Evolutionary conservation across 352 stramenopile genomes (phyloP).

Genomic region (Pythium volutum): DNA sequence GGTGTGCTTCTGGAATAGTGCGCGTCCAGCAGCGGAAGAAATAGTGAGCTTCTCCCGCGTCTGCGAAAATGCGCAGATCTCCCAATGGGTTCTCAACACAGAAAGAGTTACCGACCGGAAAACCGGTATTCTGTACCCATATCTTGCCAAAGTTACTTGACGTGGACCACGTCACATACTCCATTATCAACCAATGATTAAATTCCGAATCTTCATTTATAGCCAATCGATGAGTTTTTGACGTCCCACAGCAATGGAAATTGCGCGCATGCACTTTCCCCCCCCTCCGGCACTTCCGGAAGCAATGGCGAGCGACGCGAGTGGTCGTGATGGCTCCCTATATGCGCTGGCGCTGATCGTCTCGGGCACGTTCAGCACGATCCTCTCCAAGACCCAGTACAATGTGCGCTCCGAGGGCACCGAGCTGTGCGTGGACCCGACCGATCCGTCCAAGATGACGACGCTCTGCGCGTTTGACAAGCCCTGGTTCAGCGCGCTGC

Average conservation of each 20-base stretch:
- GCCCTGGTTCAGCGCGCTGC: slow-evolving; percentile 79
- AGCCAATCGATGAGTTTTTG: background rate
- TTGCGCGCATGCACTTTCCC: background rate
- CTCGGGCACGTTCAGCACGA: slow-evolving; percentile 75
- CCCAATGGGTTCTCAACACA: slow-evolving; percentile 8
- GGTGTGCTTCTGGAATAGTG: background rate
- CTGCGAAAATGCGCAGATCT: slow-evolving; percentile 12
- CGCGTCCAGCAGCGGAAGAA: background rate
- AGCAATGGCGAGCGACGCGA: background rate
- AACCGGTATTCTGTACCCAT: slow-evolving; percentile 13
- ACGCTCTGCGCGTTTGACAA: slow-evolving; percentile 76
- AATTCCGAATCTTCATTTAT: background rate
- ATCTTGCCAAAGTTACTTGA: background rate
- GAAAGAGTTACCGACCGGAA: slow-evolving; percentile 4
- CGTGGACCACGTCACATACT: slow-evolving; percentile 6
- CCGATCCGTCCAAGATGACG: slow-evolving; percentile 23
- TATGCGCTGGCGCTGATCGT: slow-evolving; percentile 65
- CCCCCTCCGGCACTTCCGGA: background rate
- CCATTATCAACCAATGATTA: slow-evolving; percentile 1
- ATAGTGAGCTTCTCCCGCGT: background rate
- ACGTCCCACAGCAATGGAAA: background rate
- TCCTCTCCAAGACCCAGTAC: slow-evolving; percentile 86
- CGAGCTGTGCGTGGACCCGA: slow-evolving; percentile 47
- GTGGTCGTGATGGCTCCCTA: slow-evolving; percentile 27
- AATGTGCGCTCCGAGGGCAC: slow-evolving; percentile 50